These are phyloP conservation scores for Cyberlindnera meyerae DNA, from an alignment of 805 yeast species.

Conservation along the genomic window DNA sequence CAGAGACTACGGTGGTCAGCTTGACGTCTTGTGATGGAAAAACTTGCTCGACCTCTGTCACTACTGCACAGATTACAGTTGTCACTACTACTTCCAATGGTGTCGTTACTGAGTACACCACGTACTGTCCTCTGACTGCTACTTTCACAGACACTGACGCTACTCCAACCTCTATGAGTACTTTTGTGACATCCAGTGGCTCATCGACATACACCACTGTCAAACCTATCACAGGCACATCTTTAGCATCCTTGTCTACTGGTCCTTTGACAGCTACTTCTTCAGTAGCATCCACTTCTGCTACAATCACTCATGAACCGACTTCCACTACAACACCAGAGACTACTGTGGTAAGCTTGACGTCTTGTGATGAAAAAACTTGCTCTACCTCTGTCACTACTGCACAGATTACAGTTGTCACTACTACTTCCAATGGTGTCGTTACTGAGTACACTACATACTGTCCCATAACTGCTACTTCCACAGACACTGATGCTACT, in stretches of 20 bases:
- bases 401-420: conserved; percentile 26
- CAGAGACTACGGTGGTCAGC: too few relatives aligned
- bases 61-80: conserved; percentile 20
- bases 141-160: neutral
- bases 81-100: conserved; percentile 33
- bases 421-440: conserved; percentile 30
- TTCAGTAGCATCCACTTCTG: neutral
- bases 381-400: conserved; percentile 14
- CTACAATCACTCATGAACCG: too few relatives aligned
- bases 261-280: conserved; percentile 27
- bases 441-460: conserved; percentile 23
- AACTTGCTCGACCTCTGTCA: conserved; percentile 13
- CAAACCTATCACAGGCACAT: neutral
- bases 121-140: conserved; percentile 22
- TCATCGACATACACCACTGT: neutral
- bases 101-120: conserved; percentile 22
- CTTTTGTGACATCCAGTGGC: conserved; percentile 14
- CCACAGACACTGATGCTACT: neutral
- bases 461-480: conserved; percentile 17
- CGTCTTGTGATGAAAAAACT: too few relatives aligned
- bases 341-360: too few relatives aligned
- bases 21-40: too few relatives aligned
- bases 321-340: too few relatives aligned
- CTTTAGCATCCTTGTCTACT: conserved; percentile 24
- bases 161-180: conserved; percentile 12